Base-by-base conservation (phyloP, 805 yeast species). In the Yarrowia hollandica region DNA sequence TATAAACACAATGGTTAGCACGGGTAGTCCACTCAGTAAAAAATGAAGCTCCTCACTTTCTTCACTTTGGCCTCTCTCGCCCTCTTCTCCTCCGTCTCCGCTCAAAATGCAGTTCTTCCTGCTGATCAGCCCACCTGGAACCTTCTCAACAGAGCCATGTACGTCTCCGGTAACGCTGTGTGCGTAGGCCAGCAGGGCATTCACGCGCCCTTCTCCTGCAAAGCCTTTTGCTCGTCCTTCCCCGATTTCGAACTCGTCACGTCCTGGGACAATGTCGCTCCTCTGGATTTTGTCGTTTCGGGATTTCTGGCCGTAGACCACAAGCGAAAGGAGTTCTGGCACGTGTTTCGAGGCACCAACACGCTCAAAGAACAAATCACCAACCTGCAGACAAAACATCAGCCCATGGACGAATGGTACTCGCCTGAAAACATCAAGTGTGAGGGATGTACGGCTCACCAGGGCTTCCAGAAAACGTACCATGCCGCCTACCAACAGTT, bases 241-340 rank as follows among this genome's bases (percentile, higher is more conserved):
- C 44, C 44, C 2, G 44, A 39, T 15, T 23, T 39, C 8, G 44
- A 39, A 11, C 44, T 39, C 19, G 16, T 39, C 30, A 39, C 44
- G 4, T 15, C 30, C 8, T 39, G 30, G 30, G 30, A 22, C 30
- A 22, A 22, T 30, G 6, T 9, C 11, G 30, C 26, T 22, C 44
- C 14, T 6, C 30, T 39, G 18, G 44, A 39, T 7, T 39, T 39
- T 23, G 30, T n/a, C 30, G 19, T 39, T 9, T 39, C 44, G 1
- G 44, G 44, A 1, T 39, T 39, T 12, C 44, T 39, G 44, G 44
- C 44, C 9, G 30, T 39, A 14, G 30, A 39, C 44, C 44, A 39
- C 28, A 39, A 39, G 21, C 16, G 19, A 23, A 39, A 39, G 44
- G 44, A 23, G 30, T 39, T 39, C 44, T 39, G 44, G 44, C 44